These are phyloP conservation scores for Xerocomellus intermedius DNA, from an alignment of 768 basidiomycete species.

Conservation along the genomic window DNA sequence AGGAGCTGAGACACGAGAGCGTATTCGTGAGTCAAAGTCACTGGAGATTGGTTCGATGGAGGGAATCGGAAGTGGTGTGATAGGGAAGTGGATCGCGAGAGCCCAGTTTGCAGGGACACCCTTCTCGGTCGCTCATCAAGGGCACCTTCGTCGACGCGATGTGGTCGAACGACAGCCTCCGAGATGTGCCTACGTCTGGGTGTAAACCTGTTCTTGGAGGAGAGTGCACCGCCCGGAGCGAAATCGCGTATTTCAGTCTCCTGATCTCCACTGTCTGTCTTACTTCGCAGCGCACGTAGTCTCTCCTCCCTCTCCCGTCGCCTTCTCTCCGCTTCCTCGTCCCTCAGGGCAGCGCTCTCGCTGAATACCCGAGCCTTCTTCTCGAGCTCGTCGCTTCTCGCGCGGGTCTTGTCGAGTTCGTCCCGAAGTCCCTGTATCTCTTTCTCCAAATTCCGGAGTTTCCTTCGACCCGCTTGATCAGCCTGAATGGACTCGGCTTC, in stretches of 20 bases:
- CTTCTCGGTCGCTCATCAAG: conserved; percentile 18
- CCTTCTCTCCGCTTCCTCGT: conserved; percentile 32
- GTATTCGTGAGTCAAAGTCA: conserved; percentile 37
- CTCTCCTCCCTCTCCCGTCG: conserved; percentile 47
- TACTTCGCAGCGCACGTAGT: conserved; percentile 51
- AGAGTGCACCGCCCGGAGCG: conserved; percentile 54
- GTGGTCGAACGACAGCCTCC: conserved; percentile 20
- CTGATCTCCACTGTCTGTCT: conserved; percentile 30
- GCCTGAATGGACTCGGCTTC: conserved; percentile 66
- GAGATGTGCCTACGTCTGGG: conserved; percentile 31
- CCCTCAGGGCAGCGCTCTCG: conserved; percentile 21
- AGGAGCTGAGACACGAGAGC: conserved; percentile 69
- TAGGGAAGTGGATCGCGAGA: conserved; percentile 28
- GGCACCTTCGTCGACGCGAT: conserved; percentile 4
- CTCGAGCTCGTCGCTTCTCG: conserved; percentile 68
- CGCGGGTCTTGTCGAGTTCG: conserved; percentile 75
- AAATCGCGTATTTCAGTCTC: conserved; percentile 50
- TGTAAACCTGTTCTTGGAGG: conserved; percentile 23
- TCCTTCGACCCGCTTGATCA: conserved; percentile 66
- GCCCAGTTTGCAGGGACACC: conserved; percentile 17
- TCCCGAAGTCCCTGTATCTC: conserved; percentile 74
- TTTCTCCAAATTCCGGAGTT: conserved; percentile 70
- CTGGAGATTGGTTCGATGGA: conserved; percentile 10
- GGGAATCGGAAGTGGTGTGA: conserved; percentile 19
- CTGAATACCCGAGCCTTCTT: conserved; percentile 51